A percentile compares a stretch with the other conserved stretches of the same genome.
phyloP scores from a whole-genome alignment of 2,329 filamentous ascomycete genomes.

The Chrysosporium keratinophilum region DNA sequence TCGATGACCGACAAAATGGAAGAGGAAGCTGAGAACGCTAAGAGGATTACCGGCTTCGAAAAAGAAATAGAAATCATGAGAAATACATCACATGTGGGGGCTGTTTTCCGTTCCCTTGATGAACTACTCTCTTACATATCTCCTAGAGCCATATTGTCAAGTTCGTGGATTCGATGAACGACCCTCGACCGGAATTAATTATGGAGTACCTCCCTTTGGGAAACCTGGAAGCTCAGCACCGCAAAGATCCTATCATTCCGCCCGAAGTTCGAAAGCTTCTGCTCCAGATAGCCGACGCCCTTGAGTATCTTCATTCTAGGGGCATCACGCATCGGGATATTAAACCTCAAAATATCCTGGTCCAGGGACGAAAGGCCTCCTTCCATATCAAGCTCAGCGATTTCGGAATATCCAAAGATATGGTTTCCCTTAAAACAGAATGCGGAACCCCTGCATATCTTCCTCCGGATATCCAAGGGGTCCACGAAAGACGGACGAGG shows the following conservation, averaged over 20 bases:
- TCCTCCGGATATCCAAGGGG: slow-evolving; percentile 1
- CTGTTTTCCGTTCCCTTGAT: neutral
- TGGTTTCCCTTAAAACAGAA: neutral
- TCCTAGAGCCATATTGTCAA: slow-evolving; percentile 13
- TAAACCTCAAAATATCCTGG: slow-evolving; percentile 19
- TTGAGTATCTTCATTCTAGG: slow-evolving; percentile 15
- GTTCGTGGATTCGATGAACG: slow-evolving; percentile 3
- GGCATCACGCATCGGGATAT: slow-evolving; percentile 19
- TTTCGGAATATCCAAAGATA: slow-evolving; percentile 16
- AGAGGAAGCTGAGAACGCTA: too few relatives aligned
- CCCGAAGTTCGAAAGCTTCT: slow-evolving; percentile 2
- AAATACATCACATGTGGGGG: slow-evolving; percentile 11
- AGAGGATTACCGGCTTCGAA: neutral
- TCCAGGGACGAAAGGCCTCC: slow-evolving; percentile 1
- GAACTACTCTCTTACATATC: neutral
- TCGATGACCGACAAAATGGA: neutral
- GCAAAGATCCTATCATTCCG: neutral
- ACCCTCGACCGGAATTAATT: neutral
- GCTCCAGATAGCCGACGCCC: slow-evolving; percentile 4
- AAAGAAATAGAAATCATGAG: slow-evolving; percentile 15
- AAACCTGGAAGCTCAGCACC: neutral
- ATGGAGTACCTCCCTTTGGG: slow-evolving; percentile 12
- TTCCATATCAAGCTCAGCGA: slow-evolving; percentile 15
- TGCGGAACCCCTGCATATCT: neutral
- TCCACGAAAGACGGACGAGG: too few relatives aligned